Conservation (phyloP, 2,329 filamentous ascomycete genomes). For the Elsinoe australis region DNA sequence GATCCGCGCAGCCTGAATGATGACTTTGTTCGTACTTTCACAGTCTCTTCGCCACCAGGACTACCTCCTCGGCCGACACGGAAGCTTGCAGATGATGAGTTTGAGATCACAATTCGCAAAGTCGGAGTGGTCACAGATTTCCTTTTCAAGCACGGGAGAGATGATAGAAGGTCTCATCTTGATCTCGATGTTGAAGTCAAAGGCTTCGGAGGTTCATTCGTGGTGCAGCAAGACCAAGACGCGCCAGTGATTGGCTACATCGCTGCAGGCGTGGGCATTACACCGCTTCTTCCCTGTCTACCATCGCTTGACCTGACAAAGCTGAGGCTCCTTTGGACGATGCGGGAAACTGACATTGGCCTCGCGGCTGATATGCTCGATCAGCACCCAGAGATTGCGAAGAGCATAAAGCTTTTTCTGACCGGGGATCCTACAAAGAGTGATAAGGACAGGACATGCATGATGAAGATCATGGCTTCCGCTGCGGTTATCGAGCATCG, state of each 20-base stretch:
- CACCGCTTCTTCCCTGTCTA: conserved; percentile 59
- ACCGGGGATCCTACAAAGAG: conserved; percentile 40
- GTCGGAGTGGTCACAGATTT: conserved; percentile 62
- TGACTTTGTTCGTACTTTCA: conserved; percentile 77
- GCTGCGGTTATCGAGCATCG: conserved; percentile 36
- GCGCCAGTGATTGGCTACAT: conserved; percentile 51
- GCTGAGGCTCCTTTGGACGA: conserved; percentile 60
- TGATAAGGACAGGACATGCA: conserved; percentile 26
- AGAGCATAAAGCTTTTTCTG: conserved; percentile 54
- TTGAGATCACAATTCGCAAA: conserved; percentile 65
- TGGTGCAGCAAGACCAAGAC: conserved; percentile 26
- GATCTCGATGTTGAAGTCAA: conserved; percentile 58
- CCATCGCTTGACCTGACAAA: conserved; percentile 28
- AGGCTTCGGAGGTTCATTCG: conserved; percentile 64
- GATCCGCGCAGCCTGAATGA: conserved; percentile 76
- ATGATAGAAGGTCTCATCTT: conserved; percentile 37
- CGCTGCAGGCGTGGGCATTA: conserved; percentile 76
- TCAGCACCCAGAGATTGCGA: conserved; percentile 45
- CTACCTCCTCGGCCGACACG: conserved; percentile 24
- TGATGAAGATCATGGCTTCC: conserved; percentile 36
- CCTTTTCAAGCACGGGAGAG: conserved; percentile 44
- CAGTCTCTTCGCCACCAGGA: conserved; percentile 56
- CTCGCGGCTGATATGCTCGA: conserved; percentile 55
- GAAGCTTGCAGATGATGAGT: conserved; percentile 36
- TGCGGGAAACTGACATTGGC: conserved; percentile 53